Conservation (phyloP, 192 early-diverging fungal species). For the Podila horticola region DNA sequence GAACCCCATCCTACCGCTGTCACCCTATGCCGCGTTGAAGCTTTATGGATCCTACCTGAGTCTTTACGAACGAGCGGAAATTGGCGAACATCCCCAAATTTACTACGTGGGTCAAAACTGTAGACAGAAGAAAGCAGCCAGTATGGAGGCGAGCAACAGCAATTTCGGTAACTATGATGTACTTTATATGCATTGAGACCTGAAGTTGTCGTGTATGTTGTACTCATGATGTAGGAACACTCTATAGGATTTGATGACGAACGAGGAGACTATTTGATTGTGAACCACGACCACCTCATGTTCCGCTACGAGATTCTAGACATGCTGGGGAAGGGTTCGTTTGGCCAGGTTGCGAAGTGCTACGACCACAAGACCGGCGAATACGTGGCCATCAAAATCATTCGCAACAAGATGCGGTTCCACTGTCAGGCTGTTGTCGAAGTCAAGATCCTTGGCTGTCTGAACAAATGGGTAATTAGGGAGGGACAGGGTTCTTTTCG, state of each 20-base stretch:
- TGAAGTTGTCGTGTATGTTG: too few relatives aligned
- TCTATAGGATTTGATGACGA: slow-evolving; percentile 81
- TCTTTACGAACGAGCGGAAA: slow-evolving; percentile 88
- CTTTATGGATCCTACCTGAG: slow-evolving; percentile 78
- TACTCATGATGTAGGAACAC: too few relatives aligned
- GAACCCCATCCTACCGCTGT: slow-evolving; percentile 52
- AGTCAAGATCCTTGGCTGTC: slow-evolving; percentile 87
- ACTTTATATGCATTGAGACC: neutral
- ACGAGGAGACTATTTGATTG: slow-evolving; percentile 91
- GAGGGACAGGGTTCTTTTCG: too few relatives aligned
- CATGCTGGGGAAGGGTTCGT: slow-evolving; percentile 88
- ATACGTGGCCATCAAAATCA: slow-evolving; percentile 93
- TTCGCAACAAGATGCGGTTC: slow-evolving; percentile 95
- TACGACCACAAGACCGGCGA: slow-evolving; percentile 92
- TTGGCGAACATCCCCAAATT: slow-evolving; percentile 84
- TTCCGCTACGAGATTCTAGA: slow-evolving; percentile 96
- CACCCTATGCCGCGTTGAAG: slow-evolving; percentile 70
- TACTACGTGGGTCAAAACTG: slow-evolving; percentile 90
- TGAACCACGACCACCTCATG: slow-evolving; percentile 87
- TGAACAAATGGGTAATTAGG: slow-evolving; percentile 78
- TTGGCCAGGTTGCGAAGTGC: slow-evolving; percentile 95
- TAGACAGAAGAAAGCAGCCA: slow-evolving; percentile 58
- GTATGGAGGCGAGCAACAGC: slow-evolving; percentile 66
- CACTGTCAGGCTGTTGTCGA: slow-evolving; percentile 95
- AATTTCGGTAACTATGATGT: slow-evolving; percentile 60